Evolutionary conservation across 208 protist species (phyloP), one percentile per base, ranked within the genome.

Genomic region (Wallacemonas collosoma): DNA sequence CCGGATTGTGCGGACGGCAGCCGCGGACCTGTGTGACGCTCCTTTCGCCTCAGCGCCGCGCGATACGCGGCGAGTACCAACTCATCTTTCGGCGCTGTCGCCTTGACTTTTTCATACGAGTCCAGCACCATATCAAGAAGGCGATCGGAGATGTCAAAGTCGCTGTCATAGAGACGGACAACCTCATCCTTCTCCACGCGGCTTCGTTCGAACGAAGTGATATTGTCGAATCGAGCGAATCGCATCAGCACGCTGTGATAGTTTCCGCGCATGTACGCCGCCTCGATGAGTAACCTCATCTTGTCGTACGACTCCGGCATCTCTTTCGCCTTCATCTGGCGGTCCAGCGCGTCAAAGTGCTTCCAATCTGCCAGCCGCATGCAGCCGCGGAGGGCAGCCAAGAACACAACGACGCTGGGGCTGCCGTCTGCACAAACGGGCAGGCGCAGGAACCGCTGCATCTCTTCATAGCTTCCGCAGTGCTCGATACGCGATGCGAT

Each of bases 41-140:
- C 68, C 63, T 86, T 86, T 41, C 68, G 77, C 45, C 68, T 71
- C 50, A 89, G 36, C 26, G 88, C 88, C 4, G 82, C 74, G 6
- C 75, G 72, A 61, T 89, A 88, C 5, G 88, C 85, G 12, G 72
- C 76, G 53, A 87, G 75, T 14, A 87, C 80, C 43, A 86, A 58
- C 0, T 79, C 76, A 43, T 89, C 82, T 26, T 75, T 73, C 0
- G 54, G 54, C 3, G 69, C 47, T 43, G 80, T 64, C 1, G 68
- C 73, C 41, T 84, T 84, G 9, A 90, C 35, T 50, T 88, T 68
- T 48, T 79, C 71, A 47, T 87, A 93, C 1, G 85, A 45, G 2
- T 82, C 76, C 9, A 93, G 39, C 45, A 93, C 88, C 79, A 93
- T 86, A 39, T 93, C 82, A 2, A 93, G 80, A 41, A 93, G 60